Percentiles rank a stretch among this genome's conserved stretches.
Conservation (phyloP, 768 basidiomycete species). For the Lenzites betulinus region DNA sequence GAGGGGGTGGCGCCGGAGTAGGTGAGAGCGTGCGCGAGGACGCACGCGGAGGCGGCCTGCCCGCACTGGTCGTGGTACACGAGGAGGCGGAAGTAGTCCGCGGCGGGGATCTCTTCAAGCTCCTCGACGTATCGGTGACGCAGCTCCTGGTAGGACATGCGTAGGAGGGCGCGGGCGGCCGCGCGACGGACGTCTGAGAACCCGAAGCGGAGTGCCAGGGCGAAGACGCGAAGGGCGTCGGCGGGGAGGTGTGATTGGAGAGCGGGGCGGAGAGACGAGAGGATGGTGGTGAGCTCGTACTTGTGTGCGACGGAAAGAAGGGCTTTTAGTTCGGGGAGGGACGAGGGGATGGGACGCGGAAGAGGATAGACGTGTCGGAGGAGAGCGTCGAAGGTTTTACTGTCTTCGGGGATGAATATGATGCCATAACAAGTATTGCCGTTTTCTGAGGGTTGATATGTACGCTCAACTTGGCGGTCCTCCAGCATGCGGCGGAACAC, state of each 20-base stretch:
- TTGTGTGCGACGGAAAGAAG: slow-evolving; percentile 14
- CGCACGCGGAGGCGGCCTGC: slow-evolving; percentile 14
- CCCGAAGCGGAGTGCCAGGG: slow-evolving; percentile 12
- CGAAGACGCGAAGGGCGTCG: slow-evolving; percentile 16
- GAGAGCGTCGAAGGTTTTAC: slow-evolving; percentile 23
- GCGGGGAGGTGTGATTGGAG: slow-evolving; percentile 1
- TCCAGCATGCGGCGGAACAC: slow-evolving; percentile 33
- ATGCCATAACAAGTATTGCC: neutral
- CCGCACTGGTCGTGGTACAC: slow-evolving; percentile 45
- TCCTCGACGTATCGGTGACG: slow-evolving; percentile 34
- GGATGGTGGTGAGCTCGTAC: slow-evolving; percentile 6
- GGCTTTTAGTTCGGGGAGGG: neutral
- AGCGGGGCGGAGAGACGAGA: neutral
- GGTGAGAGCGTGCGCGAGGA: slow-evolving; percentile 9
- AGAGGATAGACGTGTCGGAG: slow-evolving; percentile 28
- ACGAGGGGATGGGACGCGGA: neutral
- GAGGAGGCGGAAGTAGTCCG: slow-evolving; percentile 42
- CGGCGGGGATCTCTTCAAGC: slow-evolving; percentile 44
- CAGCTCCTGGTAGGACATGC: slow-evolving; percentile 11
- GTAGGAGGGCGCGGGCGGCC: slow-evolving; percentile 10
- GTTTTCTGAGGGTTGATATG: neutral
- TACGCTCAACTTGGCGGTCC: slow-evolving; percentile 25
- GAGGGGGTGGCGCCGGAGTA: slow-evolving; percentile 7
- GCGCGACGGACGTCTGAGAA: slow-evolving; percentile 11
- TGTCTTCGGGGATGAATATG: slow-evolving; percentile 21